A percentile compares a stretch with the other conserved stretches of the same genome.
Conservation (phyloP, 805 yeast species). For the Barnettozyma siamensis region DNA sequence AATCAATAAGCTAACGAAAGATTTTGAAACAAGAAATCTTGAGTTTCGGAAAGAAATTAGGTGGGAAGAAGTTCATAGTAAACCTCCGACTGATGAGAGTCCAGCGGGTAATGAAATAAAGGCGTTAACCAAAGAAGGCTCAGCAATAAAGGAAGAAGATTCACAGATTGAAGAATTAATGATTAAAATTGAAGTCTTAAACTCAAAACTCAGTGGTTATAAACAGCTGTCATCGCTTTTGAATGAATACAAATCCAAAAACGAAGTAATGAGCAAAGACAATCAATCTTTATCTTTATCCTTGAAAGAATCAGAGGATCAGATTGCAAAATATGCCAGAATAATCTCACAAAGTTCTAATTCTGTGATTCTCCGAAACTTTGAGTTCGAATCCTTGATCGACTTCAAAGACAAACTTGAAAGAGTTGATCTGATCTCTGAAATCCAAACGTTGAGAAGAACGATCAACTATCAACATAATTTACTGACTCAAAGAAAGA, state of each 20-base stretch:
- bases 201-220: conserved; percentile 35
- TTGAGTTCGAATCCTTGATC: conserved; percentile 29
- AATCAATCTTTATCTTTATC: conserved; percentile 12
- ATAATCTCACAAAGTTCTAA: conserved; percentile 16
- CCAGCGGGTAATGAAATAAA: neutral
- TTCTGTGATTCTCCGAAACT: conserved; percentile 20
- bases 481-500: neutral
- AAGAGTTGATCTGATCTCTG: conserved; percentile 36
- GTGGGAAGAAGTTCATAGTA: neutral
- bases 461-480: conserved; percentile 12
- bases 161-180: conserved; percentile 35
- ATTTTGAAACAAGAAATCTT: neutral
- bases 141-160: conserved; percentile 10
- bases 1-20: neutral
- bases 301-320: conserved; percentile 15
- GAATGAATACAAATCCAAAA: conserved; percentile 20
- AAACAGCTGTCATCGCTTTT: conserved; percentile 26
- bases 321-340: conserved; percentile 16
- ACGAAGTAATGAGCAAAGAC: conserved; percentile 11
- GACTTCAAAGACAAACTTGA: conserved; percentile 30
- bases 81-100: no score
- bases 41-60: neutral
- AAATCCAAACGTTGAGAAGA: conserved; percentile 37
- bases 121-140: no score
- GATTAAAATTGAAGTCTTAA: conserved; percentile 40